A percentile compares a stretch with the other conserved stretches of the same genome.
Conservation (phyloP, 2,329 filamentous ascomycete species). For the Penicillium sp. region DNA sequence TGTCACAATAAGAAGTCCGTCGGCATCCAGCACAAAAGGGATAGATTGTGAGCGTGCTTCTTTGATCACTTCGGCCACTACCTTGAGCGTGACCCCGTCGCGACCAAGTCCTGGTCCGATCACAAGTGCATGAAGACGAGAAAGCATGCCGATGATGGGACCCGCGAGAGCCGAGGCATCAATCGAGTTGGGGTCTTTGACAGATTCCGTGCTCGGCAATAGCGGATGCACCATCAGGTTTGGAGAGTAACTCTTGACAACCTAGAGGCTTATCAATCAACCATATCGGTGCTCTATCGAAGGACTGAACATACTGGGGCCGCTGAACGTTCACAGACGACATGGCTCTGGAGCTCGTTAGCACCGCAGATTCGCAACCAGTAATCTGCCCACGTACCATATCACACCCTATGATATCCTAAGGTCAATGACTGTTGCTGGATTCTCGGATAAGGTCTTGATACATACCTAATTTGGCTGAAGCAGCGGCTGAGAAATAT, state of each 20-base stretch:
- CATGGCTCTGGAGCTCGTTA: slow-evolving; percentile 59
- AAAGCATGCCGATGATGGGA: slow-evolving; percentile 74
- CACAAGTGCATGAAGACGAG: slow-evolving; percentile 86
- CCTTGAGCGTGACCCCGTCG: slow-evolving; percentile 85
- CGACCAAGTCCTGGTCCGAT: slow-evolving; percentile 89
- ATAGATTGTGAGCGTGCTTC: slow-evolving; percentile 70
- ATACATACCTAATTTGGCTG: slow-evolving; percentile 69
- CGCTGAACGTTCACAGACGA: slow-evolving; percentile 90
- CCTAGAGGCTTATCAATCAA: slow-evolving; percentile 39
- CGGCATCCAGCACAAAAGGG: slow-evolving; percentile 87
- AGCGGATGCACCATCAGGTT: slow-evolving; percentile 98
- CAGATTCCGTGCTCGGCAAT: slow-evolving; percentile 72
- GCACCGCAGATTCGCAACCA: background rate
- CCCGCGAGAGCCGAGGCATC: slow-evolving; percentile 61
- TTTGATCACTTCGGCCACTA: slow-evolving; percentile 72
- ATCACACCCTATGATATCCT: slow-evolving; percentile 56
- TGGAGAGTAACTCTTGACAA: slow-evolving; percentile 97
- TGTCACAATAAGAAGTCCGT: slow-evolving; percentile 77
- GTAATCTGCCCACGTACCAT: slow-evolving; percentile 60
- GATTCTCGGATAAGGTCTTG: background rate
- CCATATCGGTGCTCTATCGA: slow-evolving; percentile 42
- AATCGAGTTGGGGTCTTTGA: slow-evolving; percentile 48
- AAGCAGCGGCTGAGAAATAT: slow-evolving; percentile 97
- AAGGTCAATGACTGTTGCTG: slow-evolving; percentile 7
- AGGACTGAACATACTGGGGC: slow-evolving; percentile 31